These are phyloP conservation scores for Reticulomyxa filosa DNA, from an alignment of 78 protist genomes.

Conservation along the genomic window DNA sequence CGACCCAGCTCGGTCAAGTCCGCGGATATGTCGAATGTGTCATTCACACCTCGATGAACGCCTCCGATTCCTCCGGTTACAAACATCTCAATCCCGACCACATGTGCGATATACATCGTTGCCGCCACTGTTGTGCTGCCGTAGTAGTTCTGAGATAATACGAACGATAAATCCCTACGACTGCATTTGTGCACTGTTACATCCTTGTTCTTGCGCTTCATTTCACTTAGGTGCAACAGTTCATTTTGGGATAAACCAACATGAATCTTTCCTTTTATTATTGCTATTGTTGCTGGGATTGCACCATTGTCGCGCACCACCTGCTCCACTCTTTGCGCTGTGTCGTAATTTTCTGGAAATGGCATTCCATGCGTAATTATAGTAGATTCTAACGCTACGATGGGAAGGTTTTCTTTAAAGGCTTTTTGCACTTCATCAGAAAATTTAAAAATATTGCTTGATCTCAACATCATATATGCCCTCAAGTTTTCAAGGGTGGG, in stretches of 20 bases:
- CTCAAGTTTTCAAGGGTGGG: too few species aligned
- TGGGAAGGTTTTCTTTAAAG: constrained; percentile 25
- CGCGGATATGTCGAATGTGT: constrained; percentile 69
- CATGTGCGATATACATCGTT: constrained; percentile 48
- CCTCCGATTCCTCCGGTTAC: constrained; percentile 97
- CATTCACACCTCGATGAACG: constrained; percentile 46
- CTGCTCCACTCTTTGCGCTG: constrained; percentile 57
- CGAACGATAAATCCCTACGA: constrained; percentile 64
- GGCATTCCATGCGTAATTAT: constrained; percentile 81
- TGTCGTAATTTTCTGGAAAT: constrained; percentile 52
- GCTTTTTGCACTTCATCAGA: constrained; percentile 34
- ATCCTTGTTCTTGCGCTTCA: too few species aligned
- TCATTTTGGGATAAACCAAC: not conserved
- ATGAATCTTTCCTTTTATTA: constrained; percentile 30
- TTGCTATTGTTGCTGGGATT: constrained; percentile 84
- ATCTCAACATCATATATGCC: too few species aligned
- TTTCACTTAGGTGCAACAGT: too few species aligned
- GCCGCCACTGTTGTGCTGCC: constrained; percentile 89
- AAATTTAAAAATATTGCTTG: too few species aligned
- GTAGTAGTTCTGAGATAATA: constrained; percentile 13
- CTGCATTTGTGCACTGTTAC: constrained; percentile 38
- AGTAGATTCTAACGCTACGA: constrained; percentile 85
- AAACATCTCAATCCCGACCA: constrained; percentile 42
- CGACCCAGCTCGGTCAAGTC: constrained; percentile 80
- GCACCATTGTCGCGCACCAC: constrained; percentile 60